Evolutionary conservation across 306 rosid species (phyloP).

Genomic region (Casuarina glauca): DNA sequence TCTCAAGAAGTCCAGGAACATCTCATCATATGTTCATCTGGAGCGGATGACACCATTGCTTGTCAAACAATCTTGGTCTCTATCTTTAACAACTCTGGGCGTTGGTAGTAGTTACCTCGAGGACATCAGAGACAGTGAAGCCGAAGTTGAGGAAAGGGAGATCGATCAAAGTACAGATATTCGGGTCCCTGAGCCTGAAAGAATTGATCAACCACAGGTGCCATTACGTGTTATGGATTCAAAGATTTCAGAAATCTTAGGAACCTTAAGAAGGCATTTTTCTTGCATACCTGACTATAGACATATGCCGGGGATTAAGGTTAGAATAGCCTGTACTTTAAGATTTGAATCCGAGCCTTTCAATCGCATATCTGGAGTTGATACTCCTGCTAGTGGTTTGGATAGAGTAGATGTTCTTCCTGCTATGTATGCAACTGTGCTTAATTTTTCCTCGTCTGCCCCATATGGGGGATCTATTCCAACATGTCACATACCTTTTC

Average conservation of each 20-base stretch:
- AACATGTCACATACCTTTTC: constrained; percentile 76
- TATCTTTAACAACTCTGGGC: constrained; percentile 71
- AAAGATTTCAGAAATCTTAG: constrained; percentile 76
- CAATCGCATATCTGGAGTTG: constrained; percentile 57
- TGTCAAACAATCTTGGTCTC: constrained; percentile 89
- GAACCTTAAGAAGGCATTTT: constrained; percentile 67
- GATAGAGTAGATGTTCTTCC: constrained; percentile 69
- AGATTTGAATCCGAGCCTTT: constrained; percentile 69
- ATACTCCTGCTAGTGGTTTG: constrained; percentile 35
- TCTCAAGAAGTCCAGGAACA: constrained; percentile 58
- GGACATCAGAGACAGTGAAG: constrained; percentile 59
- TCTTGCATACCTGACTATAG: constrained; percentile 92
- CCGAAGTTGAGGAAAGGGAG: constrained; percentile 65
- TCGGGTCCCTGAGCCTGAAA: constrained; percentile 42
- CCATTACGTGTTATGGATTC: constrained; percentile 88
- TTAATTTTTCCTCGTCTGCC: constrained; percentile 82
- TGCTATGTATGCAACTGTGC: constrained; percentile 86
- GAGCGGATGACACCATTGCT: constrained; percentile 68
- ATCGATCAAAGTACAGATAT: constrained; percentile 35
- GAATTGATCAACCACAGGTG: constrained; percentile 49
- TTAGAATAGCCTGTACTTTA: constrained; percentile 68
- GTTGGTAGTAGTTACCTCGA: constrained; percentile 49
- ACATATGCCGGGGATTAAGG: constrained; percentile 78
- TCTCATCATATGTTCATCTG: constrained; percentile 74
- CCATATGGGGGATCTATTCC: constrained; percentile 81